Conservation (phyloP, 805 yeast species). For the Kluyveromyces lactis region DNA sequence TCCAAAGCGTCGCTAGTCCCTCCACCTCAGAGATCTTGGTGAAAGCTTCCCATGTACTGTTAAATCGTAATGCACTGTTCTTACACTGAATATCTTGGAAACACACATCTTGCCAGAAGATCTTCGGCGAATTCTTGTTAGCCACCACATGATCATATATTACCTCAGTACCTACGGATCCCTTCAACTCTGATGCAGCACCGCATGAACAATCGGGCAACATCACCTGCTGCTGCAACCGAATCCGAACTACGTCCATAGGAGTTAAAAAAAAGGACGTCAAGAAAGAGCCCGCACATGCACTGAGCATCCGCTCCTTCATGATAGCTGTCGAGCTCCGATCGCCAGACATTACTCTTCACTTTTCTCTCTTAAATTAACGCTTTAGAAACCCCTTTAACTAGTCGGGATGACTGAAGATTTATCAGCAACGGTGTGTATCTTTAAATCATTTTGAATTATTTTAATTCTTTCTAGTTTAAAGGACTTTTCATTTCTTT, state of each 20-base stretch:
- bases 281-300: constrained; percentile 64
- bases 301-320: constrained; percentile 65
- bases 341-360: not conserved
- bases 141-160: not conserved
- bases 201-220: constrained; percentile 36
- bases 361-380: too few species aligned
- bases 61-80: constrained; percentile 30
- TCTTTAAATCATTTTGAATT: too few species aligned
- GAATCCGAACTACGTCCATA: constrained; percentile 68
- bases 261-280: constrained; percentile 74
- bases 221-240: constrained; percentile 71
- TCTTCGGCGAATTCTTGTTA: constrained; percentile 11
- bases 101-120: constrained; percentile 29
- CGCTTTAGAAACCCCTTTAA: not conserved
- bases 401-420: too few species aligned
- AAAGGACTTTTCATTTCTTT: too few species aligned
- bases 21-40: constrained; percentile 57
- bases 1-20: constrained; percentile 73
- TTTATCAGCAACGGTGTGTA: too few species aligned
- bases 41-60: constrained; percentile 72
- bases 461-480: too few species aligned
- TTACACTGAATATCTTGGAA: constrained; percentile 27
- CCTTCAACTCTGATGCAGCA: constrained; percentile 7
- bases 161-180: not conserved
- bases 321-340: constrained; percentile 34